phyloP scores from a whole-genome alignment of 495 filamentous ascomycete genomes.

The Penicillium manginii region DNA sequence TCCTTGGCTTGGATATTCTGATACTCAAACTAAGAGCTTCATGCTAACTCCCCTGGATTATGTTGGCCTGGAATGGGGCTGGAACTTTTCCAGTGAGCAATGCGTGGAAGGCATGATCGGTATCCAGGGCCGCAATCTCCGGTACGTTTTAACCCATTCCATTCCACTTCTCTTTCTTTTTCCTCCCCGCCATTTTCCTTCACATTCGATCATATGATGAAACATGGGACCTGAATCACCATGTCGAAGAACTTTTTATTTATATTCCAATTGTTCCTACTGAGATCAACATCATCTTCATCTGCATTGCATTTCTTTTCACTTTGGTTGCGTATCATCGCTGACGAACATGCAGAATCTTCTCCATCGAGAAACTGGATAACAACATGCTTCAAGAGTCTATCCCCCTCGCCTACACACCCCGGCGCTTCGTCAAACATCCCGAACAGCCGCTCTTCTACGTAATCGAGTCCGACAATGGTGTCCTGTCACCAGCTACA shows the following conservation, averaged over 20 bases:
- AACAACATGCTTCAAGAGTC: constrained; percentile 88
- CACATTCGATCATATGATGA: constrained; percentile 67
- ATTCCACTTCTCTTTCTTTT: constrained; percentile 11
- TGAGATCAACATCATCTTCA: constrained; percentile 43
- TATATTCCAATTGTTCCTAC: constrained; percentile 79
- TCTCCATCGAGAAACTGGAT: constrained; percentile 82
- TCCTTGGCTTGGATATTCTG: constrained; percentile 90
- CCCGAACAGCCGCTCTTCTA: constrained; percentile 90
- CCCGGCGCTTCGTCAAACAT: constrained; percentile 82
- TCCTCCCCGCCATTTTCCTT: neutral
- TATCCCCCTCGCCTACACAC: constrained; percentile 87
- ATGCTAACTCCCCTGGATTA: constrained; percentile 92
- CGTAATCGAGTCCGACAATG: constrained; percentile 90
- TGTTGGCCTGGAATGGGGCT: constrained; percentile 85
- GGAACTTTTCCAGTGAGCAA: constrained; percentile 94
- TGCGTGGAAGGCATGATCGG: constrained; percentile 95
- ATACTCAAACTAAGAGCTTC: constrained; percentile 79
- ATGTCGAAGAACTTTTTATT: constrained; percentile 58
- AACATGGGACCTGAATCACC: constrained; percentile 48
- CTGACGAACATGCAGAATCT: constrained; percentile 67
- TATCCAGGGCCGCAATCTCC: constrained; percentile 85
- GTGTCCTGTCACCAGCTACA: constrained; percentile 77
- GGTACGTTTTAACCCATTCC: constrained; percentile 60
- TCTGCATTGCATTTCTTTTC: constrained; percentile 4
- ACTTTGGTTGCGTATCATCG: constrained; percentile 9